Base-by-base conservation (phyloP, 306 rosid genomes). In the Vachellia pachyceras region DNA sequence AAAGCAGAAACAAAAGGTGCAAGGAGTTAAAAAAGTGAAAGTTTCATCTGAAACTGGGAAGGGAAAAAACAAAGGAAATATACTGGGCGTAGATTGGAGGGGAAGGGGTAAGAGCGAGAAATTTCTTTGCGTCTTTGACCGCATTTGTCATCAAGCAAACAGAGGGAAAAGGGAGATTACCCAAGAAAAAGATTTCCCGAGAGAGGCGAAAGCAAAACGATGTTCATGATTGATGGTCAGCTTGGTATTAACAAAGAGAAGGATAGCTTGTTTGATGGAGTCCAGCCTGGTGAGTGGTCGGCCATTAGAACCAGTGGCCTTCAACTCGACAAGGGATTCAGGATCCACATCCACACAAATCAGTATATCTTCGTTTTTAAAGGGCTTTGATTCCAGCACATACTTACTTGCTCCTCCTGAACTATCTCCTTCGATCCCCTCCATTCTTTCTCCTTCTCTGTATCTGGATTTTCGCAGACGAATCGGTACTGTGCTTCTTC, bases 201-300 rank as follows among this genome's bases (percentile, higher is more conserved):
- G 91, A 41, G 84, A 68, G 49, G 90, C 83, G 44, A 93, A 93
- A 49, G 96, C 94, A 69, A 93, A 95, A 3, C 98, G 97, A 75
- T 95, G 96, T 7, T 93, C 90, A 22, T 97, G 91, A 47, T 93
- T 93, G 82, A 95, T 93, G 82, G 97, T 88, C 84, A 91, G 96
- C 80, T 93, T 93, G 80, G 98, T 88, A 69, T 93, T 77, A 77
- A 89, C 82, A 87, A 95, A 95, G 82, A 93, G 92, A 71, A 90
- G 72, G 79, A 95, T 87, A 39, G 97, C 91, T 87, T 95, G 99
- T 78, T 89, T 93, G 69, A 95, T 87, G 36, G 97, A 87, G 20
- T 95, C 99, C 89, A 93, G 84, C 35, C 99, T 88, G 58, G 99
- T 91, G 73, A 91, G 66, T 11, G 99, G 83, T 65, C 98, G 91